phyloP scores from a whole-genome alignment of 768 basidiomycete species.

The Phaeolepiota aurea region DNA sequence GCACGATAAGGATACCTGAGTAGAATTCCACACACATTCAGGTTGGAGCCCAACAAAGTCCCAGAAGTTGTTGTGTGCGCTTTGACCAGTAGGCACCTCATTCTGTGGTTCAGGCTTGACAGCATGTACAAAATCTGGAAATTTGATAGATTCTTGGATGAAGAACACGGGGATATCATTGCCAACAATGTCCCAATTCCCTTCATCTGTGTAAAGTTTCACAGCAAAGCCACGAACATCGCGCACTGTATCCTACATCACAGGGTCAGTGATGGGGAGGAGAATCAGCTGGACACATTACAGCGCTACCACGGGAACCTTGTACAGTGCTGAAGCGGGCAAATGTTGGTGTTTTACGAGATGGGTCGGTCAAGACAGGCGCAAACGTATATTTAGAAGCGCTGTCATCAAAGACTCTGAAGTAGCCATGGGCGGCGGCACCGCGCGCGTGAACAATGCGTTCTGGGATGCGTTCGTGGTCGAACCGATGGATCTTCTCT shows the following conservation, averaged over 20 bases:
- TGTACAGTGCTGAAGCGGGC: constrained; percentile 83
- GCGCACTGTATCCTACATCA: constrained; percentile 55
- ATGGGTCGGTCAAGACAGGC: constrained; percentile 62
- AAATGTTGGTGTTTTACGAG: constrained; percentile 68
- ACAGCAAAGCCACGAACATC: constrained; percentile 85
- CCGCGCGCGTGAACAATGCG: constrained; percentile 70
- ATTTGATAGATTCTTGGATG: constrained; percentile 77
- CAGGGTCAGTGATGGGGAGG: background rate
- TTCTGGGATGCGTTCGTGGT: constrained; percentile 88
- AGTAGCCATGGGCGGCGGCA: constrained; percentile 76
- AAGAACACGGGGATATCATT: constrained; percentile 81
- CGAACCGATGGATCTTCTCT: constrained; percentile 73
- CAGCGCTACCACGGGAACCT: constrained; percentile 76
- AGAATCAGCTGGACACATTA: constrained; percentile 23
- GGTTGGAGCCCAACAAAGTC: constrained; percentile 70
- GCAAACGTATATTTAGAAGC: constrained; percentile 69
- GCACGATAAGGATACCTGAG: background rate
- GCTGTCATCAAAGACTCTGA: constrained; percentile 61
- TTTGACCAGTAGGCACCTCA: constrained; percentile 64
- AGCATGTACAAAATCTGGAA: constrained; percentile 80
- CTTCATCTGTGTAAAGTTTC: constrained; percentile 79
- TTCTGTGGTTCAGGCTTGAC: constrained; percentile 83
- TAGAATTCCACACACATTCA: constrained; percentile 51
- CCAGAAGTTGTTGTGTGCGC: constrained; percentile 83
- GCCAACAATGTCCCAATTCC: constrained; percentile 85